phyloP scores from a whole-genome alignment of 768 basidiomycete species.

The Thelephora ganbajun region DNA sequence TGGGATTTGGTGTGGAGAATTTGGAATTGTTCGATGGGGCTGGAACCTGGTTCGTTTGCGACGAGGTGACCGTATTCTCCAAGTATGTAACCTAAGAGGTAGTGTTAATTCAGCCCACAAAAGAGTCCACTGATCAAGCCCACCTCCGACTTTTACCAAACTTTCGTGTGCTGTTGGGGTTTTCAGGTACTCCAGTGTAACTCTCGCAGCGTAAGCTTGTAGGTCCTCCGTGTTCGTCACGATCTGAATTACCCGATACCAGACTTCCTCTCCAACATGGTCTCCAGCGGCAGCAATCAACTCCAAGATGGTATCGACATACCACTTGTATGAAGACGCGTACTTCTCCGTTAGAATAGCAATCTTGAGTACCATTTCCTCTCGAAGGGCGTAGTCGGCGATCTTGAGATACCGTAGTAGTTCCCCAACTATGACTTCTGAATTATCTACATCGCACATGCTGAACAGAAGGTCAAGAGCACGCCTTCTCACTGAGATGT shows the following conservation, averaged over 20 bases:
- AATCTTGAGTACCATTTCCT: conserved; percentile 98
- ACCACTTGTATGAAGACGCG: conserved; percentile 96
- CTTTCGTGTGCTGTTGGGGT: conserved; percentile 82
- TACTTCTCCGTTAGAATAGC: conserved; percentile 99
- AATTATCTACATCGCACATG: conserved; percentile 98
- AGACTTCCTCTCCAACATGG: conserved; percentile 98
- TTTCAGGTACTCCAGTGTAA: conserved; percentile 80
- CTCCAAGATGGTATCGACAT: conserved; percentile 94
- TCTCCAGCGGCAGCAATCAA: conserved; percentile 95
- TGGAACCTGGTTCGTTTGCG: conserved; percentile 88
- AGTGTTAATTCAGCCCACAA: not conserved
- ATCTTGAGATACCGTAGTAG: conserved; percentile 84
- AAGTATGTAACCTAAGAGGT: conserved; percentile 68
- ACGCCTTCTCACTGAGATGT: conserved; percentile 88
- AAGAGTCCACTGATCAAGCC: conserved; percentile 9
- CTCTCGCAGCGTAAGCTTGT: conserved; percentile 90
- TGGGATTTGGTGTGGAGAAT: conserved; percentile 89
- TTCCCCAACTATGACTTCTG: conserved; percentile 91
- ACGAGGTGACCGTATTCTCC: conserved; percentile 98
- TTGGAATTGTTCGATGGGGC: conserved; percentile 89
- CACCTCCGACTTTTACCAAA: conserved; percentile 91
- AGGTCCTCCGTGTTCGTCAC: conserved; percentile 97
- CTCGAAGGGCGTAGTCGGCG: conserved; percentile 93
- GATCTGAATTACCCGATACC: conserved; percentile 98
- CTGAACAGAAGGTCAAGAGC: conserved; percentile 94